These are phyloP conservation scores for Trichoderma sp. DNA, from an alignment of 2,329 filamentous ascomycete species.

Conservation along the genomic window DNA sequence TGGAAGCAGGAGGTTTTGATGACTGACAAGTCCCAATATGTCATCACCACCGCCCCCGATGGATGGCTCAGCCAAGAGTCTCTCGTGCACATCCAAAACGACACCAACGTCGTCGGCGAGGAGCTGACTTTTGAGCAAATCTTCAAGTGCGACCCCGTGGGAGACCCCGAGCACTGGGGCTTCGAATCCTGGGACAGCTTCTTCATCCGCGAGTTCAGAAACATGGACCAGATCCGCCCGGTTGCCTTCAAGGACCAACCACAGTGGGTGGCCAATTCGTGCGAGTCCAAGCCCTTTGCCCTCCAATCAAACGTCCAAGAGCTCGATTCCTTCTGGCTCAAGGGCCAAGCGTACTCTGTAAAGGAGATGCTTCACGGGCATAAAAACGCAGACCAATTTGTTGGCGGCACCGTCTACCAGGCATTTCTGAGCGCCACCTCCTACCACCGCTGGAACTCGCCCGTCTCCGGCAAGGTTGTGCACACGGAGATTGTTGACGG, in stretches of 20 bases:
- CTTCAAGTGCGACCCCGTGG: conserved; percentile 29
- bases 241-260: conserved; percentile 48
- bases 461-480: conserved; percentile 59
- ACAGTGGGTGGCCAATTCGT: conserved; percentile 54
- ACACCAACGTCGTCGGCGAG: conserved; percentile 26
- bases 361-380: conserved; percentile 60
- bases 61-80: conserved; percentile 31
- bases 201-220: conserved; percentile 57
- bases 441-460: conserved; percentile 70
- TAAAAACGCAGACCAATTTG: conserved; percentile 50
- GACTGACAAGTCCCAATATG: conserved; percentile 32
- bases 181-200: conserved; percentile 66
- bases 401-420: conserved; percentile 65
- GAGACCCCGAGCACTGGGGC: conserved; percentile 38
- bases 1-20: conserved; percentile 39
- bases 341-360: conserved; percentile 64
- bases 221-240: conserved; percentile 47
- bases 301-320: conserved; percentile 49
- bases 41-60: conserved; percentile 18
- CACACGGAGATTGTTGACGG: conserved; percentile 57
- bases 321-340: conserved; percentile 66
- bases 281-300: conserved; percentile 60
- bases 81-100: conserved; percentile 26
- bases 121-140: conserved; percentile 27
- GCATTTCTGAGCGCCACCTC: conserved; percentile 64